A percentile compares a stretch with the other conserved stretches of the same genome.
Evolutionary conservation across 768 basidiomycete genomes (phyloP).

Genomic region (Suillus spraguei): DNA sequence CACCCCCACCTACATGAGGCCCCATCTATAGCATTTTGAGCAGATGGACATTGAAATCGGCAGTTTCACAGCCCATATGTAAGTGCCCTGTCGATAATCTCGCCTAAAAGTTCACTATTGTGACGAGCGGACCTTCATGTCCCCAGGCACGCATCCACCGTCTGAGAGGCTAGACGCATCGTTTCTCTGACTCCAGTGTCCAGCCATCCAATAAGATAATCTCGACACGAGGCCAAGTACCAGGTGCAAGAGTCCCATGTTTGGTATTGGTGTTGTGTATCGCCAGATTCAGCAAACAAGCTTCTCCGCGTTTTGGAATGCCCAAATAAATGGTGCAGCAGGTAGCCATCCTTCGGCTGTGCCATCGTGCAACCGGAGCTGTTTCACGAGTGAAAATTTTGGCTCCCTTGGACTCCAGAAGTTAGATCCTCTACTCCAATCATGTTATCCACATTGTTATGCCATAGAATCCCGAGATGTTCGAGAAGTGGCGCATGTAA

Average conservation of each 20-base stretch:
- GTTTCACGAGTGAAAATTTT: slow-evolving; percentile 16
- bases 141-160: neutral
- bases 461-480: slow-evolving; percentile 21
- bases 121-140: neutral
- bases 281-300: too few species aligned
- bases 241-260: too few species aligned
- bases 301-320: too few species aligned
- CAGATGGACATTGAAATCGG: neutral
- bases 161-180: slow-evolving; percentile 6
- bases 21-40: neutral
- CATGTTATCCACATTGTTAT: slow-evolving; percentile 11
- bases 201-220: neutral
- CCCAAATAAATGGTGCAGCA: too few species aligned
- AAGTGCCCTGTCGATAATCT: neutral
- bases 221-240: too few species aligned
- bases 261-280: too few species aligned
- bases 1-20: neutral
- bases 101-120: neutral
- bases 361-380: too few species aligned
- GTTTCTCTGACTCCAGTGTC: slow-evolving; percentile 16
- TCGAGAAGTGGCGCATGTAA: slow-evolving; percentile 16
- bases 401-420: too few species aligned
- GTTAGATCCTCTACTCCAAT: slow-evolving; percentile 9
- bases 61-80: neutral
- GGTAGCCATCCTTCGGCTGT: too few species aligned